A percentile compares a stretch with the other conserved stretches of the same genome.
phyloP scores from a whole-genome alignment of 2,329 filamentous ascomycete genomes.

The Aspergillus eucalypticola region DNA sequence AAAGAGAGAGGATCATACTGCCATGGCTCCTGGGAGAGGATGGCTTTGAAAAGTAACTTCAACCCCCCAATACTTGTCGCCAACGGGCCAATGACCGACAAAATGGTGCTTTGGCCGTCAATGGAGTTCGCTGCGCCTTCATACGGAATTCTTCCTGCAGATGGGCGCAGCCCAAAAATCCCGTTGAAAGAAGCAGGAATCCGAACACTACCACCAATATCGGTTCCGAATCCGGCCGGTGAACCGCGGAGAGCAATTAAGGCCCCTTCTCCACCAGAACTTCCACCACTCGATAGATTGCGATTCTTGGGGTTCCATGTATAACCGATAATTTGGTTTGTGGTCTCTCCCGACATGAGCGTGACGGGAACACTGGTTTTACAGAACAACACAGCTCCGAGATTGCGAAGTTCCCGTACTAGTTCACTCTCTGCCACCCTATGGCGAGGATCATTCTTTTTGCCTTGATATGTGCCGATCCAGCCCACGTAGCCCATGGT shows the following conservation, averaged over 20 bases:
- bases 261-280: slow-evolving; percentile 32
- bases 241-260: slow-evolving; percentile 32
- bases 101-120: slow-evolving; percentile 38
- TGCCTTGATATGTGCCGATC: neutral
- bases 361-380: slow-evolving; percentile 17
- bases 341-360: slow-evolving; percentile 21
- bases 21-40: slow-evolving; percentile 41
- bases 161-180: slow-evolving; percentile 44
- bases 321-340: slow-evolving; percentile 22
- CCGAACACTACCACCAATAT: slow-evolving; percentile 27
- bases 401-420: neutral
- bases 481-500: slow-evolving; percentile 1
- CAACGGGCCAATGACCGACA: slow-evolving; percentile 38
- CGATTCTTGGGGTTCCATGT: slow-evolving; percentile 21
- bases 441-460: neutral
- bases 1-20: slow-evolving; percentile 38
- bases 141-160: slow-evolving; percentile 36
- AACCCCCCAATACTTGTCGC: slow-evolving; percentile 30
- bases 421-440: neutral
- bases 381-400: neutral
- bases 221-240: slow-evolving; percentile 31
- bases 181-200: slow-evolving; percentile 22
- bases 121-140: slow-evolving; percentile 36
- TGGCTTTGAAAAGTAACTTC: slow-evolving; percentile 31
- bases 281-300: slow-evolving; percentile 20